These are phyloP conservation scores for Trichoderma breve DNA, from an alignment of 2,329 filamentous ascomycete species.

Conservation along the genomic window DNA sequence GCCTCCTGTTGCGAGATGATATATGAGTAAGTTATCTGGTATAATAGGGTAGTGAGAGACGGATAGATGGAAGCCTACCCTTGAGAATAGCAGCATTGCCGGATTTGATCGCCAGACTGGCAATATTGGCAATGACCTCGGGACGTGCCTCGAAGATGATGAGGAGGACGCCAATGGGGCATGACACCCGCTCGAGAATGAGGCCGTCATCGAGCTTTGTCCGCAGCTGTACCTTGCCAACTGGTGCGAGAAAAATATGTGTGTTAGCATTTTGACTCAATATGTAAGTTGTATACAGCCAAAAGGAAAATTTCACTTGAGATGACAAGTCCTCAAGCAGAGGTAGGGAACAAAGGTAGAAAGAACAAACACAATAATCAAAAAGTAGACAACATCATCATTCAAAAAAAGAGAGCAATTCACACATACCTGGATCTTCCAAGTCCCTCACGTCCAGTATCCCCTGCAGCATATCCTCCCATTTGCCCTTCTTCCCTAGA, in stretches of 20 bases:
- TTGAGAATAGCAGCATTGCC: conserved; percentile 97
- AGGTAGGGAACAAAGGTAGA: not conserved
- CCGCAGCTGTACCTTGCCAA: conserved; percentile 79
- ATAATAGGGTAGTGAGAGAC: not conserved
- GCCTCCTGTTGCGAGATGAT: conserved; percentile 56
- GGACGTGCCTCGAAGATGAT: conserved; percentile 98
- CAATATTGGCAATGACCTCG: conserved; percentile 98
- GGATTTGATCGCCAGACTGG: conserved; percentile 91
- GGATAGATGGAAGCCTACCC: conserved; percentile 44
- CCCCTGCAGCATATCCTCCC: conserved; percentile 95
- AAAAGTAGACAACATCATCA: not conserved
- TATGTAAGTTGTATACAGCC: not conserved
- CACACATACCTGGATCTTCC: conserved; percentile 73
- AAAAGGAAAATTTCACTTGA: not conserved
- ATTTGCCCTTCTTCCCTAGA: conserved; percentile 82
- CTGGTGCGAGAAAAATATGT: conserved; percentile 41
- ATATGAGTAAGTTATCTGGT: not conserved
- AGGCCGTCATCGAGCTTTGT: conserved; percentile 86
- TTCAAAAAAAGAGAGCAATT: not conserved
- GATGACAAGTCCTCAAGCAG: not conserved
- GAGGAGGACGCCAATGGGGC: conserved; percentile 93
- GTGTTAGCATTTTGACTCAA: not conserved
- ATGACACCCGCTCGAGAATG: conserved; percentile 81
- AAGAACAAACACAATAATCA: not conserved
- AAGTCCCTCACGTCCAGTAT: conserved; percentile 84